phyloP scores from a whole-genome alignment of 2,329 filamentous ascomycete genomes.

The Fusarium sambucinum region DNA sequence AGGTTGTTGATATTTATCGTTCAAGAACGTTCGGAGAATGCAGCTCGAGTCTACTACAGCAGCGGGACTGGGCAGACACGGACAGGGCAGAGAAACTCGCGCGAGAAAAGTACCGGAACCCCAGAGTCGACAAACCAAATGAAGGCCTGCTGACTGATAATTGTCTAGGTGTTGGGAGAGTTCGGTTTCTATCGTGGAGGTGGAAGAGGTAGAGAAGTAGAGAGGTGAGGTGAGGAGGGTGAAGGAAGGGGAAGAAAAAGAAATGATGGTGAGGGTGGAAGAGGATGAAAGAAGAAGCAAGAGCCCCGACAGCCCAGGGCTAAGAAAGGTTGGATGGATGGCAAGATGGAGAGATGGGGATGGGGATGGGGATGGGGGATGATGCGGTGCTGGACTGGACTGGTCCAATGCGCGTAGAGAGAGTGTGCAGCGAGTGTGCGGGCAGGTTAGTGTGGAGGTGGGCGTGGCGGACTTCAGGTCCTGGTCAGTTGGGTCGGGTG shows the following conservation, averaged over 20 bases:
- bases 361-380: constrained; percentile 44
- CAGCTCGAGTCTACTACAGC: constrained; percentile 46
- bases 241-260: constrained; percentile 34
- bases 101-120: constrained; percentile 51
- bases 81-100: constrained; percentile 48
- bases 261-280: constrained; percentile 43
- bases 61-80: constrained; percentile 47
- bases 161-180: constrained; percentile 54
- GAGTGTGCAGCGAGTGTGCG: constrained; percentile 13
- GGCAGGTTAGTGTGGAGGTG: constrained; percentile 44
- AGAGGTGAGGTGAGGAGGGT: constrained; percentile 31
- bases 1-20: constrained; percentile 23
- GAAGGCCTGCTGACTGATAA: constrained; percentile 50
- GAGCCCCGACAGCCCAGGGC: constrained; percentile 29
- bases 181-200: constrained; percentile 53
- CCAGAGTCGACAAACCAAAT: constrained; percentile 49
- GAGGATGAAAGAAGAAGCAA: constrained; percentile 44
- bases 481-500: constrained; percentile 26
- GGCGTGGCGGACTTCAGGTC: constrained; percentile 40
- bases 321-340: constrained; percentile 45
- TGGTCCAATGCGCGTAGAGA: constrained; percentile 12
- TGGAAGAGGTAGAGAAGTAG: constrained; percentile 39
- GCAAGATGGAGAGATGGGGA: constrained; percentile 46
- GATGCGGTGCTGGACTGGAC: constrained; percentile 30
- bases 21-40: constrained; percentile 32